Evolutionary conservation across 1,139 yeast species (phyloP).

Genomic region (Geotrichum aggregatum): DNA sequence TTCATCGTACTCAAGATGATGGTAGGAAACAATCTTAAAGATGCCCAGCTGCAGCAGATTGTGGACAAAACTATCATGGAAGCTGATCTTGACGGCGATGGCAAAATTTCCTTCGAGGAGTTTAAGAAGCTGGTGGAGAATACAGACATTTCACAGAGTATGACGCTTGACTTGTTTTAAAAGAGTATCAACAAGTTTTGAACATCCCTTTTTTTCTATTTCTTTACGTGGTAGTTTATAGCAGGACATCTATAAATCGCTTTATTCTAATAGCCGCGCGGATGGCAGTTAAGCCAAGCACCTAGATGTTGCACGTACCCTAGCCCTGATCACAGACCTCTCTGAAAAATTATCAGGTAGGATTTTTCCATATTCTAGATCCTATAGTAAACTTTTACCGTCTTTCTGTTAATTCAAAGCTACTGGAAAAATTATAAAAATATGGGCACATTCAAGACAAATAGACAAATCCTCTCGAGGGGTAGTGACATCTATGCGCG

Average conservation of each 20-base stretch:
- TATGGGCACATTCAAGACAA: slow-evolving; percentile 33
- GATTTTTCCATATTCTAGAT: background rate
- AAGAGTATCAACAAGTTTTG: background rate
- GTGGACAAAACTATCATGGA: slow-evolving; percentile 96
- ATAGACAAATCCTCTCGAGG: slow-evolving; percentile 74
- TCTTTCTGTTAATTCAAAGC: no score
- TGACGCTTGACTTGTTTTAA: slow-evolving; percentile 40
- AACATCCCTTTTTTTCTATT: no score
- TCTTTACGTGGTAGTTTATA: background rate
- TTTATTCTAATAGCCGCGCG: background rate
- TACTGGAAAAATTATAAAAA: no score
- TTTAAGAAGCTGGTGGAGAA: slow-evolving; percentile 51
- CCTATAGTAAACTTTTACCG: background rate
- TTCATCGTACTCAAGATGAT: slow-evolving; percentile 90
- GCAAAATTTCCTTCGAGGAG: slow-evolving; percentile 80
- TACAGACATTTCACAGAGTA: slow-evolving; percentile 40
- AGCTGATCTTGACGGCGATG: slow-evolving; percentile 89
- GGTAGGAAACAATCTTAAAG: slow-evolving; percentile 90
- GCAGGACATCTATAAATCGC: background rate
- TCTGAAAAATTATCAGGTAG: background rate
- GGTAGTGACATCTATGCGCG: slow-evolving; percentile 81
- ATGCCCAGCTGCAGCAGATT: slow-evolving; percentile 85
- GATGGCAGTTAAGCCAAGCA: background rate
- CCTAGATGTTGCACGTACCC: slow-evolving; percentile 6
- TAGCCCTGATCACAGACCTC: slow-evolving; percentile 3